These are phyloP conservation scores for Termitomyces sp. DNA, from an alignment of 768 basidiomycete species.

Conservation along the genomic window DNA sequence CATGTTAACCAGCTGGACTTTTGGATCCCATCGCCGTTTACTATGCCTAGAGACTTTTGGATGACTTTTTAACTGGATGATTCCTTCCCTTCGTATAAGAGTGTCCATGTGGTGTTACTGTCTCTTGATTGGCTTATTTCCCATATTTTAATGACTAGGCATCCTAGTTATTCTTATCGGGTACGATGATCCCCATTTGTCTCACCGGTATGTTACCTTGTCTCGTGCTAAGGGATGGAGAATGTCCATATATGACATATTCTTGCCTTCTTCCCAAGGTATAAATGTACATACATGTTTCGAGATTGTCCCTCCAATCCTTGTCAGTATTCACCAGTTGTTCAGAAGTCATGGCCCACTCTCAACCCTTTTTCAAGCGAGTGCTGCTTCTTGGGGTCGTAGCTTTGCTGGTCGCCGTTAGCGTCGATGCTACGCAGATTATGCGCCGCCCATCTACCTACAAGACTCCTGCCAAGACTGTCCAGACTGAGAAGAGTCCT, in stretches of 20 bases:
- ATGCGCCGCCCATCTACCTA: slow-evolving; percentile 49
- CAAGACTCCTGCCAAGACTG: slow-evolving; percentile 31
- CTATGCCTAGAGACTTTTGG: not conserved
- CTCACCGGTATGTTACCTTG: not conserved
- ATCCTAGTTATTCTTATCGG: not conserved
- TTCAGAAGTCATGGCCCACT: slow-evolving; percentile 6
- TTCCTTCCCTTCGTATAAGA: not conserved
- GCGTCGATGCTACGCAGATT: slow-evolving; percentile 38
- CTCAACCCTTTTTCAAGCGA: slow-evolving; percentile 15
- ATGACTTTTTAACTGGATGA: not conserved
- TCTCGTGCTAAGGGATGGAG: slow-evolving; percentile 7
- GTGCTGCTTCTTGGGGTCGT: slow-evolving; percentile 20
- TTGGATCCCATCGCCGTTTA: not conserved
- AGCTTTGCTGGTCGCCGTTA: slow-evolving; percentile 14
- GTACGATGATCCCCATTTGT: slow-evolving; percentile 12
- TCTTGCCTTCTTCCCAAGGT: slow-evolving; percentile 2
- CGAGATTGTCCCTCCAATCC: not conserved
- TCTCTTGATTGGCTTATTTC: slow-evolving; percentile 6
- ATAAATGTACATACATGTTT: slow-evolving; percentile 11
- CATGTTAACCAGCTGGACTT: no score
- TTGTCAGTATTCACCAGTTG: not conserved
- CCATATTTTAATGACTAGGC: not conserved
- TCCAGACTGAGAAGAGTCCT: slow-evolving; percentile 26
- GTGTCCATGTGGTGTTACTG: slow-evolving; percentile 9
- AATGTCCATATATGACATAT: slow-evolving; percentile 3